Conservation (phyloP, 768 basidiomycete species). For the Fomitopsis serialis region DNA sequence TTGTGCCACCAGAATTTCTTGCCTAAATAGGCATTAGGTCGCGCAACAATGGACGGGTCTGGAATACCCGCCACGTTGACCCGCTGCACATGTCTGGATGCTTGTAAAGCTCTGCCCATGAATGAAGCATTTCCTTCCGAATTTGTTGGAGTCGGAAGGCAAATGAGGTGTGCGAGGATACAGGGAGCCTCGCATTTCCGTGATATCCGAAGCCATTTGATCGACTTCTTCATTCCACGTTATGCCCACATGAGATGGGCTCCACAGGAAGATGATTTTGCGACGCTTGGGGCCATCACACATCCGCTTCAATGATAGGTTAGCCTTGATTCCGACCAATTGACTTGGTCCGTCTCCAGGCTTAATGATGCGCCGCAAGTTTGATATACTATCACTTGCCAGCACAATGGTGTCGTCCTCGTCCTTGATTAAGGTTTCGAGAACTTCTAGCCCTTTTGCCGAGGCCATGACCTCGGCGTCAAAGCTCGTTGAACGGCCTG, state of each 20-base stretch:
- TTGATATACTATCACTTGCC: neutral
- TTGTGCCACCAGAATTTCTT: constrained; percentile 2
- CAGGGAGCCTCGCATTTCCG: neutral
- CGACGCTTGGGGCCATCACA: neutral
- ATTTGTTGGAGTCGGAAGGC: neutral
- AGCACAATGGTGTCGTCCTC: neutral
- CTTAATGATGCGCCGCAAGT: neutral
- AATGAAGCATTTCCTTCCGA: neutral
- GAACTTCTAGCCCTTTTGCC: neutral
- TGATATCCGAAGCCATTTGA: neutral
- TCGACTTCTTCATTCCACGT: neutral
- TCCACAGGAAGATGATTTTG: neutral
- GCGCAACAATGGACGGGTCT: neutral
- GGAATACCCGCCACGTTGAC: neutral
- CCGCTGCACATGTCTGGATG: neutral
- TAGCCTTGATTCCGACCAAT: neutral
- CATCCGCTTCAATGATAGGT: neutral
- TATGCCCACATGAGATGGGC: neutral
- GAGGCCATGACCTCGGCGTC: constrained; percentile 1
- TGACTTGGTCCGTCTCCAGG: neutral
- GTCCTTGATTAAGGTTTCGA: neutral
- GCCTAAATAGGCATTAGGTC: neutral
- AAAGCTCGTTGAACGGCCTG: neutral
- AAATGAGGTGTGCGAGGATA: neutral
- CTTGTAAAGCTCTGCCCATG: neutral